A percentile compares a stretch with the other conserved stretches of the same genome.
Evolutionary conservation across 768 basidiomycete genomes (phyloP).

Genomic region (Auriculariales sp.): DNA sequence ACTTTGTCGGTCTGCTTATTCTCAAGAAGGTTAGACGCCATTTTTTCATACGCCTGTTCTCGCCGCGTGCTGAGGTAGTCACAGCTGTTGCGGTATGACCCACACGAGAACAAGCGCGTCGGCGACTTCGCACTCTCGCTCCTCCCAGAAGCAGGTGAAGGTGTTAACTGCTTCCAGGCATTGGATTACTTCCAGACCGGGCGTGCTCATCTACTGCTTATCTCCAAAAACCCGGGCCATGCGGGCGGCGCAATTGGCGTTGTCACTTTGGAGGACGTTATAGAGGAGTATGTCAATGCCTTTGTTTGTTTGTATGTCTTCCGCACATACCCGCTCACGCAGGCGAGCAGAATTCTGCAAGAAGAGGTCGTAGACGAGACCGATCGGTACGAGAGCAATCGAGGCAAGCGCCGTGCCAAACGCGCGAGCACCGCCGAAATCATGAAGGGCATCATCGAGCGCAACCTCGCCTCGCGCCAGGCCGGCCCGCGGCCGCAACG

Average conservation of each 20-base stretch:
- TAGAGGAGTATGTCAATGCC: constrained; percentile 33
- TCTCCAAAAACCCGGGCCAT: constrained; percentile 70
- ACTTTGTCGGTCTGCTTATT: constrained; percentile 71
- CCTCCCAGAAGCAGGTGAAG: constrained; percentile 76
- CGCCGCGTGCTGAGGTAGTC: neutral
- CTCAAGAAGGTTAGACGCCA: constrained; percentile 53
- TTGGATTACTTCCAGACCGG: constrained; percentile 77
- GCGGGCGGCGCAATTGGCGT: constrained; percentile 82
- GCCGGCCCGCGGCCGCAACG: no score
- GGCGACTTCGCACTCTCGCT: constrained; percentile 65
- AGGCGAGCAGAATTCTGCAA: constrained; percentile 78
- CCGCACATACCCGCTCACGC: no score
- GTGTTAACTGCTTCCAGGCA: constrained; percentile 89
- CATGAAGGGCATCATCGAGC: constrained; percentile 27
- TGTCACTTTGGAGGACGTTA: constrained; percentile 74
- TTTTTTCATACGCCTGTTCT: neutral
- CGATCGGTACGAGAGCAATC: constrained; percentile 79
- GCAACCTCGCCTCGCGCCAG: no score
- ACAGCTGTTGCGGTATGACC: constrained; percentile 81
- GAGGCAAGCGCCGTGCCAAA: constrained; percentile 57
- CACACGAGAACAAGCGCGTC: constrained; percentile 59
- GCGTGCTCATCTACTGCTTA: constrained; percentile 77
- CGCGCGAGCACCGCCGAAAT: constrained; percentile 58
- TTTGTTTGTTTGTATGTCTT: neutral
- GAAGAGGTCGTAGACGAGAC: constrained; percentile 96